phyloP scores from a whole-genome alignment of 2,329 filamentous ascomycete species.

The Scedosporium apiospermum region DNA sequence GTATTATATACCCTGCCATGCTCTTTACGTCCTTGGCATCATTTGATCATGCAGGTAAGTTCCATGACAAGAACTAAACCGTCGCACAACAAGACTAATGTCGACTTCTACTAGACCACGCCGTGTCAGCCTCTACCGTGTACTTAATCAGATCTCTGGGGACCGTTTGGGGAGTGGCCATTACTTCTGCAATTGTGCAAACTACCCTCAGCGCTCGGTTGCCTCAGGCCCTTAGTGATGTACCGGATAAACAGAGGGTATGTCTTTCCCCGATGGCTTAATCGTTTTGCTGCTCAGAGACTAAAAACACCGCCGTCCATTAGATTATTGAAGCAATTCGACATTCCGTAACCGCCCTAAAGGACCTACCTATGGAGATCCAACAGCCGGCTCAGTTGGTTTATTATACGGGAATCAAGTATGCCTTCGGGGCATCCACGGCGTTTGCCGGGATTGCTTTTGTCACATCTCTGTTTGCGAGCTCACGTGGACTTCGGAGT shows the following conservation, averaged over 20 bases:
- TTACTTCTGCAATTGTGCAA: slow-evolving; percentile 53
- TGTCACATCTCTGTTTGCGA: slow-evolving; percentile 20
- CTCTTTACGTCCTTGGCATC: slow-evolving; percentile 54
- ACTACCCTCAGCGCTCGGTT: slow-evolving; percentile 48
- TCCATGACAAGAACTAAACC: not conserved
- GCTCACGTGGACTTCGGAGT: slow-evolving; percentile 20
- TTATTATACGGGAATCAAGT: slow-evolving; percentile 49
- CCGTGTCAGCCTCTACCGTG: slow-evolving; percentile 51
- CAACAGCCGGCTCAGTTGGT: slow-evolving; percentile 47
- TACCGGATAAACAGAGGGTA: slow-evolving; percentile 51
- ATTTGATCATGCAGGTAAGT: slow-evolving; percentile 50
- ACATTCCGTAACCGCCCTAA: slow-evolving; percentile 48
- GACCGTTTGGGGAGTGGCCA: slow-evolving; percentile 54
- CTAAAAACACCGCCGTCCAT: slow-evolving; percentile 8
- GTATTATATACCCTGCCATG: slow-evolving; percentile 47
- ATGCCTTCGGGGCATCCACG: slow-evolving; percentile 47
- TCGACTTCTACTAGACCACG: slow-evolving; percentile 38
- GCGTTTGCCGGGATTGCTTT: slow-evolving; percentile 37
- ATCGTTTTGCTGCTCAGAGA: slow-evolving; percentile 10
- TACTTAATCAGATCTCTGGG: slow-evolving; percentile 56
- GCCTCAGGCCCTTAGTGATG: slow-evolving; percentile 39
- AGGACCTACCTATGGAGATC: slow-evolving; percentile 43
- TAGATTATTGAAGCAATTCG: slow-evolving; percentile 53
- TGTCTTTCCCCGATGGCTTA: slow-evolving; percentile 9
- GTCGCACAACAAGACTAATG: not conserved